Conservation (phyloP, 768 basidiomycete genomes). For the Lactarius evosmus region DNA sequence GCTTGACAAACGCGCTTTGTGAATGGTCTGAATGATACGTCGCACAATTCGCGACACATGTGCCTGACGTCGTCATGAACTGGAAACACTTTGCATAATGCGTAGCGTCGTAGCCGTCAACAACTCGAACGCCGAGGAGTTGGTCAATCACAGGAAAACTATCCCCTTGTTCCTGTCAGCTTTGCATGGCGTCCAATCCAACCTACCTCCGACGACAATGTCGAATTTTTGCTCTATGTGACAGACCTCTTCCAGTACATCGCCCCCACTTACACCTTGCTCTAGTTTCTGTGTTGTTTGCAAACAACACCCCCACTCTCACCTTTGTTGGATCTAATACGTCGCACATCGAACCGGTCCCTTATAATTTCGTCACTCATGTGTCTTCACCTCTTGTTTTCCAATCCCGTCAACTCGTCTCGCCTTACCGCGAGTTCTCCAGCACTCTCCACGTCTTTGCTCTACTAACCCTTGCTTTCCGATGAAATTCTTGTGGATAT, state of each 20-base stretch:
- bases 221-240: slow-evolving; percentile 68
- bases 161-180: slow-evolving; percentile 63
- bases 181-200: slow-evolving; percentile 61
- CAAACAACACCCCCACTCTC: slow-evolving; percentile 48
- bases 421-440: slow-evolving; percentile 55
- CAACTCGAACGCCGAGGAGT: slow-evolving; percentile 60
- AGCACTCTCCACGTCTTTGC: slow-evolving; percentile 59
- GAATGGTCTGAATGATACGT: slow-evolving; percentile 88
- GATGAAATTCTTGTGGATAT: slow-evolving; percentile 71
- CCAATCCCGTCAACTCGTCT: slow-evolving; percentile 53
- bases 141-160: slow-evolving; percentile 58
- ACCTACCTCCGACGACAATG: slow-evolving; percentile 58
- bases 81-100: slow-evolving; percentile 80
- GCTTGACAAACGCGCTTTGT: slow-evolving; percentile 77
- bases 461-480: slow-evolving; percentile 67
- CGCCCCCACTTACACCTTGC: slow-evolving; percentile 44
- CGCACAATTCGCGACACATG: slow-evolving; percentile 32
- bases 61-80: slow-evolving; percentile 58
- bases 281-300: slow-evolving; percentile 34
- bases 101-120: slow-evolving; percentile 73
- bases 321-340: slow-evolving; percentile 53
- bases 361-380: slow-evolving; percentile 65
- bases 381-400: slow-evolving; percentile 59
- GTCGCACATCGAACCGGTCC: slow-evolving; percentile 64
- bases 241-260: slow-evolving; percentile 71